Evolutionary conservation across 1,284 basidiomycete species (phyloP), one percentile per base, ranked within the genome.

Genomic region (Kwoniella shivajii): DNA sequence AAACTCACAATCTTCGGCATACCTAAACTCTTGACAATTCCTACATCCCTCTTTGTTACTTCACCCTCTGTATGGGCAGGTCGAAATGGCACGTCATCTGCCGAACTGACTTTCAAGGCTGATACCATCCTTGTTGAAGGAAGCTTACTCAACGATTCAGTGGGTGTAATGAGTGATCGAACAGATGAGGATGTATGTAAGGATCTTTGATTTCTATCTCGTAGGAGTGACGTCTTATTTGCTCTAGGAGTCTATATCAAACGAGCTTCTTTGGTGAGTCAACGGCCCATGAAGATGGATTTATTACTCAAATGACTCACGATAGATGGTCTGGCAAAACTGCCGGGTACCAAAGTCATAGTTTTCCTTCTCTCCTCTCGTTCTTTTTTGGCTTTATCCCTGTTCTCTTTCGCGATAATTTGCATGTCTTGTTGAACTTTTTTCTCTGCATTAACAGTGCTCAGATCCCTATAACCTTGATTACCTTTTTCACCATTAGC

Each of bases 1-100:
- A 34, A 13, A 45, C 69, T 47, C 36, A 72, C 69, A 22, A 69
- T 72, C 45, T 54, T 60, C 14, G 69, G 69, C 11, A 56, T 55
- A 2, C 57, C 66, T 13, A 72, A 50, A 52, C 63, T 64, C 33
- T 51, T 65, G 14, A 71, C 52, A 3, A 65, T 48, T 39, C 60
- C 63, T 7, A 57, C 45, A 18, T 57, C 45, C 45, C 54, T 46
- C 20, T 38, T 49, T 6, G 22, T 37, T 18, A 47, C 53, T 27
- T 51, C 56, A 24, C 52, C 50, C 11, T 50, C 46, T 5, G 31
- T 27, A 20, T 44, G 24, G 9, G 16, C 42, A n/a, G 34, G n/a
- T 18, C 41, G 33, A 29, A 20, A 7, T n/a, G 26, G 30, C 10
- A 62, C 47, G 44, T 60, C 58, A 30, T 34, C 31, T 9, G 54